Conservation (phyloP, 345 rosid species). For the Hibiscus trionum region DNA sequence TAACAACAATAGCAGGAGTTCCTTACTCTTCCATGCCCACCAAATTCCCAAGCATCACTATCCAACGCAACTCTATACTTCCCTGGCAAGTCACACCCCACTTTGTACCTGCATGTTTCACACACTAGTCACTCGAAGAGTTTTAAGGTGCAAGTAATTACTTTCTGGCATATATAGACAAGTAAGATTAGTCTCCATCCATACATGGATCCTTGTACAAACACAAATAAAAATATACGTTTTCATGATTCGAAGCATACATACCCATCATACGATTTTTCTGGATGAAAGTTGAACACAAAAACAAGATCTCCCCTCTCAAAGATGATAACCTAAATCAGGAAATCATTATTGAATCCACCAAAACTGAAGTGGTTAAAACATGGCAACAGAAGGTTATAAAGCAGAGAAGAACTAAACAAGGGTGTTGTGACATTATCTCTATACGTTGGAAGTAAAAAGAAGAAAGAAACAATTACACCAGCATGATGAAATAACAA, state of each 20-base stretch:
- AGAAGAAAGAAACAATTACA: not conserved
- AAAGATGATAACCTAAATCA: slow-evolving; percentile 60
- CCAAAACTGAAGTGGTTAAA: not conserved
- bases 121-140: not conserved
- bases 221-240: not conserved
- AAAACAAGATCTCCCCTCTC: slow-evolving; percentile 73
- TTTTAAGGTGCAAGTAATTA: not conserved
- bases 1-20: slow-evolving; percentile 3
- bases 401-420: not conserved
- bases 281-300: slow-evolving; percentile 74
- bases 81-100: slow-evolving; percentile 78
- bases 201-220: not conserved
- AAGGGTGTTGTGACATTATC: not conserved
- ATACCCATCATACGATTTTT: slow-evolving; percentile 61
- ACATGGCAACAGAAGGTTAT: not conserved
- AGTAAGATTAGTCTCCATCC: not conserved
- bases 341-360: slow-evolving; percentile 1
- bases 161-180: not conserved
- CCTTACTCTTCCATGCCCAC: slow-evolving; percentile 71
- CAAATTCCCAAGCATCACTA: slow-evolving; percentile 64
- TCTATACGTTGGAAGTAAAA: not conserved
- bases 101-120: slow-evolving; percentile 54
- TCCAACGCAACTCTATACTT: slow-evolving; percentile 70
- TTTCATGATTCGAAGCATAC: slow-evolving; percentile 8
- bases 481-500: not conserved